Conservation (phyloP, 495 filamentous ascomycete species). For the Usnea hakonensis region DNA sequence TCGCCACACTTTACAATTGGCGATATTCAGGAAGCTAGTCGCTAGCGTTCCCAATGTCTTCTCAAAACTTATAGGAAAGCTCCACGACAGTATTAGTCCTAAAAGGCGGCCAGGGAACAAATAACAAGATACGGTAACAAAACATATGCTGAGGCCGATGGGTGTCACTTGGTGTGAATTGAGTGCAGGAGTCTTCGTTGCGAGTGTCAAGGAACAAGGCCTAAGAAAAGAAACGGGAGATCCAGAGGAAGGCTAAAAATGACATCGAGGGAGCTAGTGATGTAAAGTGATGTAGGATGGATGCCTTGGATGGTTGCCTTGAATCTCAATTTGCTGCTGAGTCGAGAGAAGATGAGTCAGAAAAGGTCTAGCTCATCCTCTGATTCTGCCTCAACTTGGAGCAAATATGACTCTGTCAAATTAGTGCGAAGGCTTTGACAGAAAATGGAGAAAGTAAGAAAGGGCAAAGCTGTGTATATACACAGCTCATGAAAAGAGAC, state of each 20-base stretch:
- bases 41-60: neutral
- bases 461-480: neutral
- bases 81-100: neutral
- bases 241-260: neutral
- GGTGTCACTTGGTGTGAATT: neutral
- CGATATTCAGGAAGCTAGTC: neutral
- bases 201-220: neutral
- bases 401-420: neutral
- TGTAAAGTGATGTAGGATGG: neutral
- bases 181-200: neutral
- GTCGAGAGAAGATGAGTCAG: neutral
- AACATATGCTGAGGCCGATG: neutral
- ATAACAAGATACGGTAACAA: neutral
- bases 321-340: neutral
- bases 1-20: neutral
- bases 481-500: neutral
- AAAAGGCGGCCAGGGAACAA: neutral
- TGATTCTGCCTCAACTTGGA: neutral
- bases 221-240: neutral
- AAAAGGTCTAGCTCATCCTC: neutral
- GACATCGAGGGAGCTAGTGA: neutral
- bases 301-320: neutral
- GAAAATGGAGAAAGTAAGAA: neutral
- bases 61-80: neutral
- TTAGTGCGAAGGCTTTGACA: neutral